Evolutionary conservation across 2,329 filamentous ascomycete species (phyloP), one percentile per base, ranked within the genome.

Genomic region (Ramularia endophylla): DNA sequence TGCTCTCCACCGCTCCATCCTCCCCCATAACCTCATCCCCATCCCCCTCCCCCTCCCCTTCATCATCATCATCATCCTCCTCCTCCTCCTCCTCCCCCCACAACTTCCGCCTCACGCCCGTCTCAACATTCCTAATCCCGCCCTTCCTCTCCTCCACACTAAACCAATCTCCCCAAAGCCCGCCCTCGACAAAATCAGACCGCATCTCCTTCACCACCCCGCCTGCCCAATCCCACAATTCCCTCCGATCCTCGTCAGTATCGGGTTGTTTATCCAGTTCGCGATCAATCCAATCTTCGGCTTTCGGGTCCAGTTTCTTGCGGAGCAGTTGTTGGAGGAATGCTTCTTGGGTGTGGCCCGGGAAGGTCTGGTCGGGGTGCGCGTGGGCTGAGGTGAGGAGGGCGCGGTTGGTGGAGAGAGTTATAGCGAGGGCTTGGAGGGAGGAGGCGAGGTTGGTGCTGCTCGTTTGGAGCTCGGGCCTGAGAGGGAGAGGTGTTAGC

Each of bases 221-320:
- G 2, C 70, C 65, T 36, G 73, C 75, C 67, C 68, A 76, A 7
- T 69, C 61, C 79, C 80, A 84, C n/a, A 85, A 64, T 32, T 74
- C 71, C 38, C 74, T 68, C 28, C 81, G 63, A 38, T 81, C 72
- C 1, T 68, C 54, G 19, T 41, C 43, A 8, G 29, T 28, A 8
- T 38, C 31, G 36, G 37, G 19, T 38, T 51, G 11, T 37, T 43
- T 22, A 47, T 37, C 22, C 20, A 50, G 27, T 16, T 46, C 43
- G 28, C 79, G 69, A 16, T 79, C 75, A 18, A 90, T 80, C 66
- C 83, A 81, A 42, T 81, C 78, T 59, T 89, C 85, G 13, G 88
- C 80, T 17, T 78, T 73, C 0, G 86, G 85, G 52, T 92, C 87
- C 36, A 88, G 74, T 61, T 92, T 92, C 65, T 92, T 94, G 28